phyloP scores from a whole-genome alignment of 78 protist species.

The Dictyostelium brefeldianum region DNA sequence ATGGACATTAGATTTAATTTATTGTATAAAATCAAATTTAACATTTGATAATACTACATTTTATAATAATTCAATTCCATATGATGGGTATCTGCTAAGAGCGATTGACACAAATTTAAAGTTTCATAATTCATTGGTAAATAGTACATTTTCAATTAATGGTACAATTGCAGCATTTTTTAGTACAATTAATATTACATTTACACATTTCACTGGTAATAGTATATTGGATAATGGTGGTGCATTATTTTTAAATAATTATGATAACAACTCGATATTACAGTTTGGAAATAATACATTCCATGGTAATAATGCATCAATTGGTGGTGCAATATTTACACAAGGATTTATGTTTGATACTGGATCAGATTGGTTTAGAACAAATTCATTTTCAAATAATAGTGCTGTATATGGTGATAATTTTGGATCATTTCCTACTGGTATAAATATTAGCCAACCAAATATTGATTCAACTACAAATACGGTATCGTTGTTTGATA shows the following conservation, averaged over 20 bases:
- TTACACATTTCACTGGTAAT: background rate
- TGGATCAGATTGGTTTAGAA: background rate
- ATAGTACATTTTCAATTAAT: background rate
- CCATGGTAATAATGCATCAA: background rate
- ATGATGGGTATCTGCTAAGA: background rate
- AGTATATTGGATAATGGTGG: background rate
- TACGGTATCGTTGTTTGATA: background rate
- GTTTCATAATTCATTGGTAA: background rate
- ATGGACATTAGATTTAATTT: background rate
- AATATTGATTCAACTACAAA: background rate
- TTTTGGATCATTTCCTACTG: background rate
- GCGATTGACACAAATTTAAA: background rate
- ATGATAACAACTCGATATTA: background rate
- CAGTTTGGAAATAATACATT: background rate
- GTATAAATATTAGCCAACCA: background rate
- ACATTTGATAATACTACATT: background rate
- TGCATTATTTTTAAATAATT: background rate
- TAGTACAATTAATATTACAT: background rate
- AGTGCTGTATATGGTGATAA: slow-evolving; percentile 1
- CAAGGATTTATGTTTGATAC: background rate
- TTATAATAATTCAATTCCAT: background rate
- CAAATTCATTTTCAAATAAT: background rate
- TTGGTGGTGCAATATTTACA: background rate
- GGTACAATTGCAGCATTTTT: background rate
- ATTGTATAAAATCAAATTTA: background rate